These are phyloP conservation scores for Dovyalis caffra DNA, from an alignment of 345 rosid species.

Conservation along the genomic window DNA sequence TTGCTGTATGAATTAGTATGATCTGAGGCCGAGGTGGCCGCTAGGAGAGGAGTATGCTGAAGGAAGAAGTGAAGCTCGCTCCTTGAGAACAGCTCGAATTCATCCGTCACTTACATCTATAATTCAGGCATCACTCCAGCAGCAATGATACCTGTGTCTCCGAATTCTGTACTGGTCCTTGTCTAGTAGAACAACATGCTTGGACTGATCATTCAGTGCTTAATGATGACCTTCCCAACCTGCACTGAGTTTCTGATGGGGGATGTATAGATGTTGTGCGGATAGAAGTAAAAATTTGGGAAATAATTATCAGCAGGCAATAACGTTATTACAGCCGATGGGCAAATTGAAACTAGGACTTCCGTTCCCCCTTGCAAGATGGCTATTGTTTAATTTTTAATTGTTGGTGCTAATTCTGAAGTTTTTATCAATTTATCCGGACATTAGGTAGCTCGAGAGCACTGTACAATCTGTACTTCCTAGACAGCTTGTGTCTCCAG, in stretches of 20 bases:
- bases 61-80: conserved; percentile 86
- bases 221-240: neutral
- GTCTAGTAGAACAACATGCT: neutral
- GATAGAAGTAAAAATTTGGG: no score
- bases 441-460: no score
- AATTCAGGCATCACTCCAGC: conserved; percentile 57
- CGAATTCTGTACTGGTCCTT: neutral
- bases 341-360: no score
- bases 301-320: no score
- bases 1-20: conserved; percentile 53
- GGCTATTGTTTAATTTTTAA: no score
- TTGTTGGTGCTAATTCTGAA: no score
- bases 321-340: no score
- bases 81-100: conserved; percentile 66
- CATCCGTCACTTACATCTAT: conserved; percentile 91
- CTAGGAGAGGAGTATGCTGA: conserved; percentile 73
- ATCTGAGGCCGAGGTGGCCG: conserved; percentile 94
- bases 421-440: no score
- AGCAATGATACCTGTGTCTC: conserved; percentile 24
- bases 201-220: neutral
- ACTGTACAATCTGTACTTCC: no score
- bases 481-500: no score
- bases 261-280: no score
- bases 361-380: no score
- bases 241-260: neutral